phyloP scores from a whole-genome alignment of 176 grass and related monocot genomes.

The Avena sativa region DNA sequence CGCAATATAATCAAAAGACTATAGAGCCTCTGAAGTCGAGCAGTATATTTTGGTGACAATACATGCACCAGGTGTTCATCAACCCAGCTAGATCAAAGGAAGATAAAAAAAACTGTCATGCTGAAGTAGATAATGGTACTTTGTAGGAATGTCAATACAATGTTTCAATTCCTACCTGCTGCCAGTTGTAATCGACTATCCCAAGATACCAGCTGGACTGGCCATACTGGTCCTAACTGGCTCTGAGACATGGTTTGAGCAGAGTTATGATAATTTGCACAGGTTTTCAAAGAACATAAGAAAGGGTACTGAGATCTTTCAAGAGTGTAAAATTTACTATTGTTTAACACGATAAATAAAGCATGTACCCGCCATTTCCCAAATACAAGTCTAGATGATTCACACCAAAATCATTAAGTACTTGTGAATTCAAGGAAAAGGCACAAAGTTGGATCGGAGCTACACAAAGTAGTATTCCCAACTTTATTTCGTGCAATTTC shows the following conservation, averaged over 20 bases:
- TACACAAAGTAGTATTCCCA: neutral
- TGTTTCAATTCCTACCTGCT: neutral
- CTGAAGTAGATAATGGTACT: neutral
- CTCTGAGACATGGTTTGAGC: neutral
- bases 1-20: slow-evolving; percentile 97
- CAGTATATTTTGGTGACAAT: slow-evolving; percentile 98
- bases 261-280: neutral
- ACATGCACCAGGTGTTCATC: slow-evolving; percentile 90
- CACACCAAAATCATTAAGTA: neutral
- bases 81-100: slow-evolving; percentile 76
- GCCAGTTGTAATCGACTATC: neutral
- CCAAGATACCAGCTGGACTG: slow-evolving; percentile 7
- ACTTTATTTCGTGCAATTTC: neutral
- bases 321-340: neutral
- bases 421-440: neutral
- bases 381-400: neutral
- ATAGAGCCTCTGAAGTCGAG: slow-evolving; percentile 81
- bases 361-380: neutral
- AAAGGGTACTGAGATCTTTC: neutral
- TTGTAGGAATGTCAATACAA: neutral
- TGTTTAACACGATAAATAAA: neutral
- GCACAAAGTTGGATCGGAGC: neutral
- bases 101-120: slow-evolving; percentile 6
- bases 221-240: neutral
- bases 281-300: neutral